Percentiles rank a stretch among this genome's conserved stretches.
Evolutionary conservation across 352 stramenopile species (phyloP).

Genomic region (Phytophthora chlamydospora): DNA sequence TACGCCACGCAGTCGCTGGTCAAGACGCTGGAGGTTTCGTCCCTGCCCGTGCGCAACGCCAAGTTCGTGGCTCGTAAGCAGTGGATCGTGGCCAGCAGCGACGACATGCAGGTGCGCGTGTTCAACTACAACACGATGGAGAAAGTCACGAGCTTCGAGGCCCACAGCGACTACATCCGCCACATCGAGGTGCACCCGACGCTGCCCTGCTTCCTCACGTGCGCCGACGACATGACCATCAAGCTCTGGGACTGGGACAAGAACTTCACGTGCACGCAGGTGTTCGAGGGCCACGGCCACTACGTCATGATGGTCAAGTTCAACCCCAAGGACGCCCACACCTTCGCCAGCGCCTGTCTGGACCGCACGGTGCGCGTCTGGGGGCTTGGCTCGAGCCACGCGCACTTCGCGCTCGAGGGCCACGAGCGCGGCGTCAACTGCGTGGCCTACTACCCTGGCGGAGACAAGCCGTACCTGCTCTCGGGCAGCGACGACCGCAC

Average conservation of each 20-base stretch:
- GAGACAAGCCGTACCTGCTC: conserved; percentile 99
- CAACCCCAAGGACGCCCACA: conserved; percentile 99
- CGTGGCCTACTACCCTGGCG: conserved; percentile 98
- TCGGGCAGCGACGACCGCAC: conserved; percentile 96
- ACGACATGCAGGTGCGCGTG: conserved; percentile 97
- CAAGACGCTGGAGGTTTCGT: conserved; percentile 98
- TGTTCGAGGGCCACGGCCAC: conserved; percentile 95
- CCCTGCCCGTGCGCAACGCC: conserved; percentile 94
- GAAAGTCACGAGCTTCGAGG: conserved; percentile 95
- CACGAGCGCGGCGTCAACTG: conserved; percentile 99
- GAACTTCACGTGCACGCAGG: conserved; percentile 76
- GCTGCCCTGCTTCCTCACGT: conserved; percentile 96
- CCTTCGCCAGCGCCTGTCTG: conserved; percentile 97
- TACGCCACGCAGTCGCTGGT: conserved; percentile 94
- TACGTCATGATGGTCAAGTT: conserved; percentile 99
- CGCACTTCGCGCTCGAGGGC: conserved; percentile 92
- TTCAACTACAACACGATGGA: conserved; percentile 99
- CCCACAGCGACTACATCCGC: conserved; percentile 99
- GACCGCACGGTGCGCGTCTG: conserved; percentile 97
- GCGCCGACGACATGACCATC: conserved; percentile 98
- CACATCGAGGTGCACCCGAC: conserved; percentile 97
- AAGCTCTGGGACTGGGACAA: conserved; percentile 99
- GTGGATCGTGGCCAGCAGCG: conserved; percentile 95
- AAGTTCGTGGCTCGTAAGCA: conserved; percentile 97
- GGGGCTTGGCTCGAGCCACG: conserved; percentile 91